Conservation (phyloP, 352 stramenopile genomes). For the Globisporangium cederbergense region DNA sequence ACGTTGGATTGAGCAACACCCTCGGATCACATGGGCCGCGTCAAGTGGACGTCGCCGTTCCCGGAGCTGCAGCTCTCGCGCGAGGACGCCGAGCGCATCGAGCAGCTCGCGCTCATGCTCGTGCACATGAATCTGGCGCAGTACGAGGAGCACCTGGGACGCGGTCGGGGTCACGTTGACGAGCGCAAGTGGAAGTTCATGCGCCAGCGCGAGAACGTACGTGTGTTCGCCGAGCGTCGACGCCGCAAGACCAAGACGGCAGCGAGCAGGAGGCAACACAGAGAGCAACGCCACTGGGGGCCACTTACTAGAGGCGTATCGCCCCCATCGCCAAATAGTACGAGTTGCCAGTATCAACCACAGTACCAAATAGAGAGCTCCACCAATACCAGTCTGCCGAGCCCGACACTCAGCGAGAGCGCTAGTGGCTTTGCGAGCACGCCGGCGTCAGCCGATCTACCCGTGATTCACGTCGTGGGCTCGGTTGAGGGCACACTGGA, state of each 20-base stretch:
- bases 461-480: conserved; percentile 30
- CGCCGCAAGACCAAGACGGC: conserved; percentile 1
- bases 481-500: conserved; percentile 35
- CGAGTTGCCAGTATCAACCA: neutral
- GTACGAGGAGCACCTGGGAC: conserved; percentile 28
- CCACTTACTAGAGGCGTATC: neutral
- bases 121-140: conserved; percentile 26
- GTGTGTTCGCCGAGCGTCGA: conserved; percentile 24
- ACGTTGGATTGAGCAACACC: too few relatives aligned
- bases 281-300: neutral
- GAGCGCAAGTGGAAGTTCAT: conserved; percentile 37
- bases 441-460: conserved; percentile 11
- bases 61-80: conserved; percentile 21
- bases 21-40: neutral
- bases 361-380: neutral
- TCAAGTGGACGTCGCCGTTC: conserved; percentile 29
- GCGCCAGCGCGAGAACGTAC: conserved; percentile 32
- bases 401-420: neutral
- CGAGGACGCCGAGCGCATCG: conserved; percentile 23
- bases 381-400: neutral
- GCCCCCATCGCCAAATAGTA: neutral
- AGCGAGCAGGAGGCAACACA: neutral
- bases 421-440: conserved; percentile 8
- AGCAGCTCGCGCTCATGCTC: conserved; percentile 29
- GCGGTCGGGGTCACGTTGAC: conserved; percentile 22